phyloP scores from a whole-genome alignment of 2,329 filamentous ascomycete species.

The Emmonsiellopsis sp. region DNA sequence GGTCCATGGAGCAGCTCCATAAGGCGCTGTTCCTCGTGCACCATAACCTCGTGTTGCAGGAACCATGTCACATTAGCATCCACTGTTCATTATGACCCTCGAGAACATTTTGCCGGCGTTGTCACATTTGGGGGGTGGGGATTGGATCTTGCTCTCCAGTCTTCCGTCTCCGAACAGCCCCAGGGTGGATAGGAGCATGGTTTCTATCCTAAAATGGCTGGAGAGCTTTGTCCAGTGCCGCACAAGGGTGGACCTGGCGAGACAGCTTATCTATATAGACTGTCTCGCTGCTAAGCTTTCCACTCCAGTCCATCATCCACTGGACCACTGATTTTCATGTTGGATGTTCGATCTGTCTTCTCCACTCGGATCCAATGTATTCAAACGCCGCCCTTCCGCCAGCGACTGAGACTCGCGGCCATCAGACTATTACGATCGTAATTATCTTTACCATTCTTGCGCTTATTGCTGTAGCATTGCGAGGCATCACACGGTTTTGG shows the following conservation, averaged over 20 bases:
- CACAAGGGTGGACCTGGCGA: neutral
- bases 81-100: neutral
- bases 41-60: neutral
- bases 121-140: neutral
- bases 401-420: neutral
- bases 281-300: neutral
- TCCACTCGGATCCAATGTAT: neutral
- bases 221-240: neutral
- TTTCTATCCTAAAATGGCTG: neutral
- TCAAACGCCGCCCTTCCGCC: neutral
- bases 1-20: neutral
- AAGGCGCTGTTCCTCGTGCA: neutral
- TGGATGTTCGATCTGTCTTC: neutral
- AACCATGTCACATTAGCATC: neutral
- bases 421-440: conserved; percentile 1
- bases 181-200: neutral
- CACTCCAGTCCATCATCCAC: neutral
- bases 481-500: conserved; percentile 1
- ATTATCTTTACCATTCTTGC: neutral
- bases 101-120: neutral
- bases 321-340: neutral
- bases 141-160: neutral
- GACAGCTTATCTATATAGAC: neutral
- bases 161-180: neutral
- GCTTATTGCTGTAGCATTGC: neutral